Base-by-base conservation (phyloP, 2,329 filamentous ascomycete genomes). In the Fusarium domesticum region DNA sequence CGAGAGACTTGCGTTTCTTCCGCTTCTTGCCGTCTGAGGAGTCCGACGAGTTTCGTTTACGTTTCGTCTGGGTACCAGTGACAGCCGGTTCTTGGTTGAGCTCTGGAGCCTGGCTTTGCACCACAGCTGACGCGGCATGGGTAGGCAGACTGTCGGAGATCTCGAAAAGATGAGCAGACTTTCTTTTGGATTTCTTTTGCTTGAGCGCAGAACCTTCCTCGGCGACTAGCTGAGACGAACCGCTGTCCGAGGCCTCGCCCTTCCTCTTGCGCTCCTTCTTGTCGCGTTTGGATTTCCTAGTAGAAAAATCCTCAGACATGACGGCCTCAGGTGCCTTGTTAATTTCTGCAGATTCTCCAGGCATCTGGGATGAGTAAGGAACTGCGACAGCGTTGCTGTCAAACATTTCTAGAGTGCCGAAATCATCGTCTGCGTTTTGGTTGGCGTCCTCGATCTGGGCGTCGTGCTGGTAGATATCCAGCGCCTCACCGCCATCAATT, bases 361-460 rank as follows among this genome's bases (percentile, higher is more conserved):
- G 44, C 6, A 53, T 32, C 39, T 63, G 61, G 6, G 64, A 63
- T 6, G 63, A 60, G 37, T 61, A 63, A n/a, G 63, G 59, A 12
- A 54, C 51, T 33, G 60, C 54, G 35, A 59, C 54, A 37, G 61
- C 51, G 50, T 66, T 68, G 56, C 66, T 69, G 46, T 69, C 64
- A 41, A 69, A 69, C 58, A 69, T 65, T 37, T 68, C 64, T 39
- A 69, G 60, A 18, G 62, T 42, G 17, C 65, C 66, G 43, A 68
- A 68, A 39, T 67, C 63, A 31, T 51, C 53, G 34, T 67, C 64
- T 16, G 55, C 51, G 18, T 46, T 53, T 17, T 52, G 45, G 20
- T 54, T 49, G 16, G 47, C 54, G 18, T 56, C 48, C 12, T 61
- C 51, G 16, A 38, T 38, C 19, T 60, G 57, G 32, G 45, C 44